Conservation (phyloP, 75 land plant genomes). For the Cunninghamia lanceolata region DNA sequence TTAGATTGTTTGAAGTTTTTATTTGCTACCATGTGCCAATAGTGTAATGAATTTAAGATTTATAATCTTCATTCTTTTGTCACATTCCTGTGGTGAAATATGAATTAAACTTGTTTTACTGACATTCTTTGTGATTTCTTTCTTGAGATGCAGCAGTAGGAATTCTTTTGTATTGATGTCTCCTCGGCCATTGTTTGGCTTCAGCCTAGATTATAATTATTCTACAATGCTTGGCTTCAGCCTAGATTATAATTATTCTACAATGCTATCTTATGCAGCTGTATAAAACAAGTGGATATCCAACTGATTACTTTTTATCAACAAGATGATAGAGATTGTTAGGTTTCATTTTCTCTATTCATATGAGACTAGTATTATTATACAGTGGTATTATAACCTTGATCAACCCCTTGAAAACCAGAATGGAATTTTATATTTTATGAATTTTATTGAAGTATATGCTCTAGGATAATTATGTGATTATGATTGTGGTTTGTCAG, state of each 20-base stretch:
- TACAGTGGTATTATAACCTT: not conserved
- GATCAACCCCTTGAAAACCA: not conserved
- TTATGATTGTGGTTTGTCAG: not conserved
- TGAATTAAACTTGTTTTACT: not conserved
- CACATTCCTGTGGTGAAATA: not conserved
- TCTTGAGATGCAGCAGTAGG: not conserved
- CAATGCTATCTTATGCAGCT: not conserved
- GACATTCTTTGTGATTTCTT: not conserved
- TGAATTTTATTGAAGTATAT: not conserved
- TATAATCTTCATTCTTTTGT: not conserved
- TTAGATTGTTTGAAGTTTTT: too few species aligned
- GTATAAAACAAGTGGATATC: not conserved
- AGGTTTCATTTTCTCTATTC: not conserved
- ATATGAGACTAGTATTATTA: not conserved
- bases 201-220: not conserved
- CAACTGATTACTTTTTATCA: too few species aligned
- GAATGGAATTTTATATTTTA: not conserved
- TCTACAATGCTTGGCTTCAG: not conserved
- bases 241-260: not conserved
- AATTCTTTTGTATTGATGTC: not conserved
- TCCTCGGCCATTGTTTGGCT: not conserved
- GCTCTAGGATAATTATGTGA: not conserved
- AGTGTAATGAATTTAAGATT: not conserved
- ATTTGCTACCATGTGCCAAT: not conserved
- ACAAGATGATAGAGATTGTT: not conserved